A percentile compares a stretch with the other conserved stretches of the same genome.
Conservation (phyloP, 164 flowering plant genomes). For the Litsea cubeba region DNA sequence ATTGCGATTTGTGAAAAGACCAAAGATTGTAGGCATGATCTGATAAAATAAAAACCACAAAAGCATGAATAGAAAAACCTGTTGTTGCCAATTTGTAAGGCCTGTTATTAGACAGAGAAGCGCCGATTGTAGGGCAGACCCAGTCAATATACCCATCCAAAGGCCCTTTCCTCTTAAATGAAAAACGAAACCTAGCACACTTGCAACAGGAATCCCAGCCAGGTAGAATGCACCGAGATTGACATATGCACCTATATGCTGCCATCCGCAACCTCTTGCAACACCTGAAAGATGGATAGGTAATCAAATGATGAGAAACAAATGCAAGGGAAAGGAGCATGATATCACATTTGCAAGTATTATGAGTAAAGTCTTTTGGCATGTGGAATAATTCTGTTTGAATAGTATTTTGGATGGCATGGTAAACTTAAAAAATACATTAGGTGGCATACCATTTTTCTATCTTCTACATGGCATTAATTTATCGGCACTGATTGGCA, state of each 20-base stretch:
- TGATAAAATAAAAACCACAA: no score
- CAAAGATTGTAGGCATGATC: no score
- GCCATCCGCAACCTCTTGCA: constrained; percentile 88
- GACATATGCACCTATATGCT: constrained; percentile 65
- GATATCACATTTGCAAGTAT: no score
- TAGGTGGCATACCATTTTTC: no score
- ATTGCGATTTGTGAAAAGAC: neutral
- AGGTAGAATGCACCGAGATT: constrained; percentile 73
- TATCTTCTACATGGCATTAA: no score
- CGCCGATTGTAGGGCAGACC: constrained; percentile 42
- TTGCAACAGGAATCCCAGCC: constrained; percentile 60
- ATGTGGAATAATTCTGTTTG: no score
- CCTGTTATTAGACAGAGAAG: constrained; percentile 42
- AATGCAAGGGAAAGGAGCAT: neutral
- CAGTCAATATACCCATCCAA: constrained; percentile 64
- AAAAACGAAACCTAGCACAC: constrained; percentile 37
- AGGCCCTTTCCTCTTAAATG: constrained; percentile 58
- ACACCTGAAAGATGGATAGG: constrained; percentile 35
- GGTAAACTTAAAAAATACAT: no score
- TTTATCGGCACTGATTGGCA: no score
- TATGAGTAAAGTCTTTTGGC: no score
- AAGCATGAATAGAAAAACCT: constrained; percentile 26
- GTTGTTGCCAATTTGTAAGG: constrained; percentile 57
- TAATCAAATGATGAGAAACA: neutral
- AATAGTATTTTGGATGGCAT: no score